Percentiles rank a stretch among this genome's conserved stretches.
Evolutionary conservation across 768 basidiomycete genomes (phyloP).

Genomic region (Lepiota subincarnata): DNA sequence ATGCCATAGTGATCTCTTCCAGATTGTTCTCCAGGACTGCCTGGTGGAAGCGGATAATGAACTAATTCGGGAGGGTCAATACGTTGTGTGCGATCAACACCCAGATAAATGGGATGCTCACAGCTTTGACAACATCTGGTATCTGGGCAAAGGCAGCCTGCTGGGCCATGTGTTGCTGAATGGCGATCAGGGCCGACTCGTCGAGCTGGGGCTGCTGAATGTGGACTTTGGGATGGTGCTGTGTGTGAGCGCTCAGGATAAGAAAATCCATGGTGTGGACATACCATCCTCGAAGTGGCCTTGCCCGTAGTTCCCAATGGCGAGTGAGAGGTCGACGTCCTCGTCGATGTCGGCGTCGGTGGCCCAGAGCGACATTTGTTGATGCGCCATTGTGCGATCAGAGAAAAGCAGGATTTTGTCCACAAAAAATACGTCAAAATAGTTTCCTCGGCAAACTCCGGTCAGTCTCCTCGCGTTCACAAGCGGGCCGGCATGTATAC

Average conservation of each 20-base stretch:
- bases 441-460: slow-evolving; percentile 34
- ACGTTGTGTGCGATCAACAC: background rate
- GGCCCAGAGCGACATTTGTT: slow-evolving; percentile 71
- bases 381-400: slow-evolving; percentile 48
- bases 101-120: slow-evolving; percentile 30
- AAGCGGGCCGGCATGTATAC: too few relatives aligned
- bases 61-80: slow-evolving; percentile 41
- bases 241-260: background rate
- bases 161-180: slow-evolving; percentile 83
- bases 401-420: background rate
- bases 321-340: slow-evolving; percentile 68
- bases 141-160: slow-evolving; percentile 80
- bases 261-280: slow-evolving; percentile 12
- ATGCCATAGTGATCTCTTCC: slow-evolving; percentile 85
- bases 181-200: slow-evolving; percentile 61
- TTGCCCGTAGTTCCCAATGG: slow-evolving; percentile 67
- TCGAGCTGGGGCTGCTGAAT: slow-evolving; percentile 63
- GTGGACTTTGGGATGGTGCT: slow-evolving; percentile 30
- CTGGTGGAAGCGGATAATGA: slow-evolving; percentile 93
- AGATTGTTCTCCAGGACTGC: slow-evolving; percentile 90
- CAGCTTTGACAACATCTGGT: slow-evolving; percentile 86
- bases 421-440: slow-evolving; percentile 21
- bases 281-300: slow-evolving; percentile 66
- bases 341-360: slow-evolving; percentile 78
- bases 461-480: too few relatives aligned